Evolutionary conservation across 2,329 filamentous ascomycete genomes (phyloP).

Genomic region (Penicillium sp.): DNA sequence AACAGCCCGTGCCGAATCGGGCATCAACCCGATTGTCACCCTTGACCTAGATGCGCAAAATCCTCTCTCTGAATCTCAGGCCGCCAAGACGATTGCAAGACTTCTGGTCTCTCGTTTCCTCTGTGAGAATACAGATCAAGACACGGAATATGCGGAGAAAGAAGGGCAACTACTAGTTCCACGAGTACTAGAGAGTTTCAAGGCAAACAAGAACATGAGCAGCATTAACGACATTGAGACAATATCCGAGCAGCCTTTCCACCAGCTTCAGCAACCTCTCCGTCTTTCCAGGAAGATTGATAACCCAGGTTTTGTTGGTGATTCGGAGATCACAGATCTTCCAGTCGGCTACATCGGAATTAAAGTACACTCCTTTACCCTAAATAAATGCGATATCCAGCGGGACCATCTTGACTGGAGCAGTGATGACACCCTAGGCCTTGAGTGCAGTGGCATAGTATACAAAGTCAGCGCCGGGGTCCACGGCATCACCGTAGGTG

Average conservation of each 20-base stretch:
- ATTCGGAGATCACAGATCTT: conserved; percentile 1
- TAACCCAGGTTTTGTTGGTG: conserved; percentile 10
- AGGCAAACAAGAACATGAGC: conserved; percentile 6
- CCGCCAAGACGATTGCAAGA: conserved; percentile 9
- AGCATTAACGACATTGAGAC: neutral
- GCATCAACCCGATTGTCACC: conserved; percentile 21
- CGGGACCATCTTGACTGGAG: neutral
- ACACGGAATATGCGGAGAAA: conserved; percentile 27
- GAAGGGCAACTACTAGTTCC: conserved; percentile 23
- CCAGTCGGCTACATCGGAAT: conserved; percentile 31
- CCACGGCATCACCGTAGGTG: conserved; percentile 16
- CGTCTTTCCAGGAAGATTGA: neutral
- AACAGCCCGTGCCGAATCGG: conserved; percentile 29
- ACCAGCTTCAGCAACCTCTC: conserved; percentile 8
- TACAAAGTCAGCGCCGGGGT: conserved; percentile 18
- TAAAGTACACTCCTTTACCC: conserved; percentile 30
- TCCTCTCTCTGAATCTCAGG: neutral
- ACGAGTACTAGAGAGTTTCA: conserved; percentile 19
- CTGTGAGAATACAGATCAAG: conserved; percentile 2
- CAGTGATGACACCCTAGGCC: neutral
- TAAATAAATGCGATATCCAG: conserved; percentile 30
- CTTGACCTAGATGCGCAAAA: conserved; percentile 21
- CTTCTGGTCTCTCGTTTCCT: conserved; percentile 15
- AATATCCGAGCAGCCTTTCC: conserved; percentile 13
- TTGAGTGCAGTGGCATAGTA: conserved; percentile 24